Base-by-base conservation (phyloP, 371 early-diverging fungal species). In the Neoconidiobolus thromboides region DNA sequence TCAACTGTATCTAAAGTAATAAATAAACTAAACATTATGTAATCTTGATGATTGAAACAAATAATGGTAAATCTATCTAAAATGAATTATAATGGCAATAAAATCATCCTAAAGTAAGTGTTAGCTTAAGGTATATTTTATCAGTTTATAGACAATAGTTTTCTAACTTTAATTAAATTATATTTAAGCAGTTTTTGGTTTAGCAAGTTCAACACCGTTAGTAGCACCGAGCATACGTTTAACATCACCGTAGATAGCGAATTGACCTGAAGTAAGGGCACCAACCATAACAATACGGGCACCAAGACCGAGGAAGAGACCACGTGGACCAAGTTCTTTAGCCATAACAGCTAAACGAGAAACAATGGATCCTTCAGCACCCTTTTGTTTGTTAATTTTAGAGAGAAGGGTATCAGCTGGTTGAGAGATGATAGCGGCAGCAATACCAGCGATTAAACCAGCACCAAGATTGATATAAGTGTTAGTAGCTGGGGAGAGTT, bases 341-440 rank as follows among this genome's bases (percentile, higher is more conserved):
- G 76, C 69, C 60, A 82, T 65, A n/a, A 57, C 53, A 43, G 69
- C 61, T 48, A 80, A 72, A 56, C 80, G 77, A 63, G 79, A 73
- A 55, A 69, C 71, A 62, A 75, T 68, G 48, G 76, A 74, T 40
- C 77, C 80, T 50, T 68, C 68, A 53, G 64, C 69, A 55, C 73
- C 75, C 58, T 75, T 74, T 41, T 73, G 58, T 72, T 77, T 81
- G 76, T 85, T 85, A 63, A 96, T 78, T 76, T 93, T 86, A 63
- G 94, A 93, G 56, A 93, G 78, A 52, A 93, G 70, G 0, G 93
- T 86, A 73, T 95, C 96, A 62, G 96, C 96, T 10, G 96, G 96
- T 71, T 95, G 95, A 12, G 93, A 92, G 47, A 94, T 83, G 62
- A 93, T 79, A 56, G 96, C 93, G 69, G 88, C 88, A 63, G 86